Conservation (phyloP, 2,329 filamentous ascomycete species). For the Aureobasidium melanogenum region DNA sequence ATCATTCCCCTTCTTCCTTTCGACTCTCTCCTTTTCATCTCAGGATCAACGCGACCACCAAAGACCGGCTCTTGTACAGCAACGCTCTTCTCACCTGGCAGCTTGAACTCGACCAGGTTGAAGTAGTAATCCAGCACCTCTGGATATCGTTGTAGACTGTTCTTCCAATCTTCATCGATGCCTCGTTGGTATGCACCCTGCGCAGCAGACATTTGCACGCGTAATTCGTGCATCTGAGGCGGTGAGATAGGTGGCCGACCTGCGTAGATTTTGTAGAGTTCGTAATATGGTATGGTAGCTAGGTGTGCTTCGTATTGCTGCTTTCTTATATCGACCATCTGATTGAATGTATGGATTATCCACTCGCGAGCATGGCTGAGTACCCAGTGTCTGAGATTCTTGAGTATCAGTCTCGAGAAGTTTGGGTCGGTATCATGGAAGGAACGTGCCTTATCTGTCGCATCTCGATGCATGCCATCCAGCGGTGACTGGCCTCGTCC, state of each 20-base stretch:
- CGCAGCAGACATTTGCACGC: constrained; percentile 29
- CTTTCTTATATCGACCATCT: constrained; percentile 31
- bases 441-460: constrained; percentile 20
- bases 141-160: constrained; percentile 66
- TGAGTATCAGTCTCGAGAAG: background rate
- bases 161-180: constrained; percentile 71
- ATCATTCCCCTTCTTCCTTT: background rate
- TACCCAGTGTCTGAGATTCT: constrained; percentile 34
- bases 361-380: constrained; percentile 36
- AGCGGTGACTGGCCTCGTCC: constrained; percentile 24
- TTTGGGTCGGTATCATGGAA: background rate
- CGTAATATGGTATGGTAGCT: constrained; percentile 36
- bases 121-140: constrained; percentile 79
- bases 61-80: constrained; percentile 9
- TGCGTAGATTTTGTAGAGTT: constrained; percentile 37
- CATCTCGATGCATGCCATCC: constrained; percentile 18
- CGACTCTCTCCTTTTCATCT: background rate
- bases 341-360: constrained; percentile 36
- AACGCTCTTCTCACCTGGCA: constrained; percentile 48
- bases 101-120: constrained; percentile 55
- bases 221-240: constrained; percentile 45
- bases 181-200: constrained; percentile 60
- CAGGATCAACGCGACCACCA: background rate
- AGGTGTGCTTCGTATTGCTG: constrained; percentile 35
- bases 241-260: constrained; percentile 36